These are phyloP conservation scores for Solanum etuberosum DNA, from an alignment of 257 asterid species.

Conservation along the genomic window DNA sequence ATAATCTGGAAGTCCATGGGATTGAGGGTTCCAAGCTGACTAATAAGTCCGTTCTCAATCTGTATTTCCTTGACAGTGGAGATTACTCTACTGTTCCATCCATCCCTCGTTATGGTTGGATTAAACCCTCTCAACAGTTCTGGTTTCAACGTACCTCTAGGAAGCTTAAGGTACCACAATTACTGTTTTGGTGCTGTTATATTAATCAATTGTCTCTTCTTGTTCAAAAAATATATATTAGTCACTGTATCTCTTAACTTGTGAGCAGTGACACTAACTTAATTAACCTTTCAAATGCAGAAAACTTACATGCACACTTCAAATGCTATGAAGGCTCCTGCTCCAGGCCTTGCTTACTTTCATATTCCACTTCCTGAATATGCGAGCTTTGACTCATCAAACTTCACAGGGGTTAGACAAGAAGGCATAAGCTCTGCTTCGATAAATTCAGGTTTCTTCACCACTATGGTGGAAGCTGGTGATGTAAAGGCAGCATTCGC, in stretches of 20 bases:
- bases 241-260: neutral
- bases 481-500: constrained; percentile 90
- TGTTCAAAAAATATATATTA: neutral
- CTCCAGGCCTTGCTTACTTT: constrained; percentile 85
- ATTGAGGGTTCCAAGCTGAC: constrained; percentile 35
- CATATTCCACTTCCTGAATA: constrained; percentile 94
- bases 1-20: constrained; percentile 79
- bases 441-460: constrained; percentile 81
- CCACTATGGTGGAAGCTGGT: constrained; percentile 71
- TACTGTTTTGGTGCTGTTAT: neutral
- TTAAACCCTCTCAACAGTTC: constrained; percentile 78
- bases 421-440: constrained; percentile 88
- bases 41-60: constrained; percentile 74
- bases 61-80: constrained; percentile 83
- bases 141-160: constrained; percentile 72
- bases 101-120: constrained; percentile 89
- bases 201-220: neutral
- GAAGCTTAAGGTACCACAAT: constrained; percentile 56
- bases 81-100: constrained; percentile 78
- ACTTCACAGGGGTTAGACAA: constrained; percentile 65
- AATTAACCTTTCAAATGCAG: constrained; percentile 22
- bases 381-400: constrained; percentile 66
- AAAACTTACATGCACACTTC: constrained; percentile 45
- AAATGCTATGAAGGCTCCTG: constrained; percentile 46
- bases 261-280: neutral